phyloP scores from a whole-genome alignment of 2,329 filamentous ascomycete species.

The Amauroascus niger region DNA sequence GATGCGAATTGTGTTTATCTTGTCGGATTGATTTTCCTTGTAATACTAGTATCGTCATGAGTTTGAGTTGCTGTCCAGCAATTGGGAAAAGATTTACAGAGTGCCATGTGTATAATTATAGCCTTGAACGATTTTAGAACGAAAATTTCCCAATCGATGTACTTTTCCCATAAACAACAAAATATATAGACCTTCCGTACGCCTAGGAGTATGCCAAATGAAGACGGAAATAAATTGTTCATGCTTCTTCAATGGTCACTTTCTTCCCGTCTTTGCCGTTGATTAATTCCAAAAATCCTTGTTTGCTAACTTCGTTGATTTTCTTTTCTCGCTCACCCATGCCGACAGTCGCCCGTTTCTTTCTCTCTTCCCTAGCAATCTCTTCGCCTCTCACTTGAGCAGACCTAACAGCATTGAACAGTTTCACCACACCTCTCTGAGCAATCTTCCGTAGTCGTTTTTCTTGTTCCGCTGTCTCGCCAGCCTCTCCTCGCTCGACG shows the following conservation, averaged over 20 bases:
- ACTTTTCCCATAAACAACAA: slow-evolving; percentile 6
- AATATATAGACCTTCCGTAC: neutral
- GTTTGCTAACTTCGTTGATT: slow-evolving; percentile 91
- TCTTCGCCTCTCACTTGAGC: slow-evolving; percentile 83
- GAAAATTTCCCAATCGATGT: slow-evolving; percentile 6
- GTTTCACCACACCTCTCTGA: slow-evolving; percentile 84
- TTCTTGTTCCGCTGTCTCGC: slow-evolving; percentile 58
- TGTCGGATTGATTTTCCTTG: neutral
- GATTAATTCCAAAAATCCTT: slow-evolving; percentile 91
- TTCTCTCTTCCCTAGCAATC: slow-evolving; percentile 56
- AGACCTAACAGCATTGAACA: slow-evolving; percentile 90
- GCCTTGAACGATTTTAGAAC: slow-evolving; percentile 5
- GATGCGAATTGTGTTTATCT: neutral
- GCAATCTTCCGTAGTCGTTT: slow-evolving; percentile 74
- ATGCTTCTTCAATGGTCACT: slow-evolving; percentile 38
- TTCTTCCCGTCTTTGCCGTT: slow-evolving; percentile 46
- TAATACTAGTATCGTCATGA: neutral
- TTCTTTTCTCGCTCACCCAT: slow-evolving; percentile 73
- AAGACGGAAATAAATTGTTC: slow-evolving; percentile 18
- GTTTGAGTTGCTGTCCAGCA: neutral
- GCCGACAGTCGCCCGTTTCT: slow-evolving; percentile 66
- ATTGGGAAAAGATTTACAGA: neutral
- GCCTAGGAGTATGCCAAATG: slow-evolving; percentile 47
- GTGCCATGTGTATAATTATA: slow-evolving; percentile 14
- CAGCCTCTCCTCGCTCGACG: slow-evolving; percentile 45